Evolutionary conservation across 2,329 filamentous ascomycete genomes (phyloP).

Genomic region (Fusarium coffeatum): DNA sequence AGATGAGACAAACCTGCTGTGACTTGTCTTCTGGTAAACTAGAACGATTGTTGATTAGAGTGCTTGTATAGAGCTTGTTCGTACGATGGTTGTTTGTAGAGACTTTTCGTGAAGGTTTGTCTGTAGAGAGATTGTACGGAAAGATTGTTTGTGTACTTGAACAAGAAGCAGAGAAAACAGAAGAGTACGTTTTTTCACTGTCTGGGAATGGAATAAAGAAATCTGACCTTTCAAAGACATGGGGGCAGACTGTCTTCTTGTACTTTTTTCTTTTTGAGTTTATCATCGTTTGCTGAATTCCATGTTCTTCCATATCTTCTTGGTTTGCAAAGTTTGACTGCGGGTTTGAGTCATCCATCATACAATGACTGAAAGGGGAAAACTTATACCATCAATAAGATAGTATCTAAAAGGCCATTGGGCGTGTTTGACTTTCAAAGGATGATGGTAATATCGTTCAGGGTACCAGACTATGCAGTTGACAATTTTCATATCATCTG

Average conservation of each 20-base stretch:
- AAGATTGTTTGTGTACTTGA: not conserved
- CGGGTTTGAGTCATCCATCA: not conserved
- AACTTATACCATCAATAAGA: accelerated
- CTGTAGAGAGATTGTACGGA: not conserved
- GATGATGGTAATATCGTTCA: accelerated
- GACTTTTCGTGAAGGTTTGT: not conserved
- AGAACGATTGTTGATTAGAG: not conserved
- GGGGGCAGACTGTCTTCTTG: not conserved
- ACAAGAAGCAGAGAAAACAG: not conserved
- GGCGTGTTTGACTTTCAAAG: accelerated
- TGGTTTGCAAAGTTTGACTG: not conserved
- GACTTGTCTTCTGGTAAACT: not conserved
- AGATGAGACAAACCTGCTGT: not conserved
- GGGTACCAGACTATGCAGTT: too few relatives aligned
- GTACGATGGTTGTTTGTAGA: not conserved
- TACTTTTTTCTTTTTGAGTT: not conserved
- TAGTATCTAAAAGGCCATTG: accelerated
- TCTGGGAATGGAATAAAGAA: not conserved
- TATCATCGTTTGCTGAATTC: not conserved
- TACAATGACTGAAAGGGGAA: accelerated
- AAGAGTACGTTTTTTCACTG: not conserved
- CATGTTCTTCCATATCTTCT: not conserved
- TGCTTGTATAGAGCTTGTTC: not conserved
- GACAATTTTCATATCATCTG: not conserved
- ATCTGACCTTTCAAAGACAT: not conserved